These are phyloP conservation scores for Colletotrichum spaethianum DNA, from an alignment of 2,329 filamentous ascomycete genomes.

Conservation along the genomic window DNA sequence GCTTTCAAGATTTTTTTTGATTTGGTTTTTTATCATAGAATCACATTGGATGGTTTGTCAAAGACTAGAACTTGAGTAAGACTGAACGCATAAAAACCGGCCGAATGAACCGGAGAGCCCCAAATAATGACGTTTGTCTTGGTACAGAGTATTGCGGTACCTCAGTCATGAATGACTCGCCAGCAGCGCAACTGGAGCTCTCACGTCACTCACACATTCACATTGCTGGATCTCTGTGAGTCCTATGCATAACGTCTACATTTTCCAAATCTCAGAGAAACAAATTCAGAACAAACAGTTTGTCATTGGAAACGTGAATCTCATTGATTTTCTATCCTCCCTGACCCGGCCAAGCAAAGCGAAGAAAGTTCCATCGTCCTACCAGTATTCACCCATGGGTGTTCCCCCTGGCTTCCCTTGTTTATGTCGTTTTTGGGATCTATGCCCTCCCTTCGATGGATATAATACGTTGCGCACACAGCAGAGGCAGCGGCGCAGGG, in stretches of 20 bases:
- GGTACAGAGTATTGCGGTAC: not conserved
- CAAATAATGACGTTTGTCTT: constrained; percentile 28
- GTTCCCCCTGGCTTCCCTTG: constrained; percentile 33
- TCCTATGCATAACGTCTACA: not conserved
- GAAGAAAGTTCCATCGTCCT: constrained; percentile 33
- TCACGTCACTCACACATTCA: not conserved
- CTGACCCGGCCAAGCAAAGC: constrained; percentile 31
- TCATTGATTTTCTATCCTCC: constrained; percentile 39
- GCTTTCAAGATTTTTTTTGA: not conserved
- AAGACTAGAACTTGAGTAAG: not conserved
- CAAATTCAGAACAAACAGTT: too few species aligned
- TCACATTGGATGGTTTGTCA: not conserved
- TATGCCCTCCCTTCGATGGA: constrained; percentile 40
- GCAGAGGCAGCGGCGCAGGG: constrained; percentile 15
- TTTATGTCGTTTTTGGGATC: constrained; percentile 36
- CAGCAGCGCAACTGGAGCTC: not conserved
- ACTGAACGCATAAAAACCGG: not conserved
- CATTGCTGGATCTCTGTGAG: too few species aligned
- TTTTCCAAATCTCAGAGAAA: not conserved
- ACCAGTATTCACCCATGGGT: constrained; percentile 25
- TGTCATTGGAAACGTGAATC: constrained; percentile 37
- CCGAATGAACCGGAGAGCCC: not conserved
- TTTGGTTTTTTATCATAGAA: too few species aligned
- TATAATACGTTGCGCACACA: constrained; percentile 37
- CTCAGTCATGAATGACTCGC: constrained; percentile 18